Base-by-base conservation (phyloP, 106 monocot species). In the Apostasia shenzhenica region DNA sequence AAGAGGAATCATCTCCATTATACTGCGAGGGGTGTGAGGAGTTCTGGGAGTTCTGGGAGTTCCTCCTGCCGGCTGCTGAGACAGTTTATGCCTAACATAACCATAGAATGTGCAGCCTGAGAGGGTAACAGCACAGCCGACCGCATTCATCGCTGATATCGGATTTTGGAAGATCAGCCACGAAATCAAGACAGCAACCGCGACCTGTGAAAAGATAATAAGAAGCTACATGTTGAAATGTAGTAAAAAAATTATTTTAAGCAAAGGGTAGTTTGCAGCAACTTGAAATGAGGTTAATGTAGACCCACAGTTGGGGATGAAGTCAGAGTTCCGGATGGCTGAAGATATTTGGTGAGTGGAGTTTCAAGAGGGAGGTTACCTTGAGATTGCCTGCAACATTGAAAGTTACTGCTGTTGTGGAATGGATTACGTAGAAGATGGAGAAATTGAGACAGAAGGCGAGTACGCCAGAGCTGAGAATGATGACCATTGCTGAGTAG, bases 361-460 rank as follows among this genome's bases (percentile, higher is more conserved):
- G 6, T 48, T 50, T n/a, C 8, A 4, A 43, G 6, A 45, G n/a
- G 42, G 63, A 47, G 55, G 54, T 67, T 39, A 97, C 97, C 83
- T 97, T 90, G 5, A 97, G 85, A 75, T 92, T 97, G 66, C 97
- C 97, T 3, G 92, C 92, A 41, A 97, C 92, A 13, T 97, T 97
- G 79, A 97, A 97, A 47, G 97, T 92, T 12, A 97, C 97, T 2
- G 92, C 97, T 14, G 92, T 97, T 4, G 97, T 97, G 11, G 92
- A 97, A 54, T 97, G 92, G 57, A 97, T 97, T 14, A 97, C 97
- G 54, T 97, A 97, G 46, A 97, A 97, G 69, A 97, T 97, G 14
- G 97, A 92, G 83, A 97, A 97, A 67, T 97, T 97, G 74, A 97
- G 97, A 59, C 89, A 97, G 76, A 97, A 97, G 2, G 97, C 97